These are phyloP conservation scores for Hirsutella minnesotensis DNA, from an alignment of 2,329 filamentous ascomycete genomes.

Conservation along the genomic window DNA sequence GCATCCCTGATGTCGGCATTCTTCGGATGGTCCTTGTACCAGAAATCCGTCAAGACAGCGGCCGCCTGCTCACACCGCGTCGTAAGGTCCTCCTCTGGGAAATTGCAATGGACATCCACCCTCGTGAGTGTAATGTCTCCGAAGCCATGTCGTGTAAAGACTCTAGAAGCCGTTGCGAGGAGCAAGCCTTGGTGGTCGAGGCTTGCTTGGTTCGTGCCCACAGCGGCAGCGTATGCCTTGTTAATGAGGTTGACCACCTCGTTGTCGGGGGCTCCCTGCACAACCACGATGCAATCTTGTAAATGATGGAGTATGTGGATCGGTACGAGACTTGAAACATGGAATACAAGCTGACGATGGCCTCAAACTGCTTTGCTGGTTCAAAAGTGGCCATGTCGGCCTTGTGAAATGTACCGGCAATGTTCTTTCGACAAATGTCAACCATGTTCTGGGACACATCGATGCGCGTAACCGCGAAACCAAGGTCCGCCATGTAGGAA, in stretches of 20 bases:
- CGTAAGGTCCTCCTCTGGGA: background rate
- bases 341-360: background rate
- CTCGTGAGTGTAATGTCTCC: background rate
- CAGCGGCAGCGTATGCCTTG: slow-evolving; percentile 1
- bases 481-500: background rate
- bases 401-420: background rate
- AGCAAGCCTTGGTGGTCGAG: background rate
- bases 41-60: slow-evolving; percentile 2
- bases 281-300: background rate
- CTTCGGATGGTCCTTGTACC: slow-evolving; percentile 1
- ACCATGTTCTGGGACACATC: slow-evolving; percentile 2
- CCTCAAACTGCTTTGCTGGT: slow-evolving; percentile 1
- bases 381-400: slow-evolving; percentile 1
- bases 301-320: background rate
- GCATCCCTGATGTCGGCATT: slow-evolving; percentile 1
- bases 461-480: slow-evolving; percentile 3
- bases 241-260: slow-evolving; percentile 3
- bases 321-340: background rate
- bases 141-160: background rate
- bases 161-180: background rate
- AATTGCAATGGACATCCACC: slow-evolving; percentile 1
- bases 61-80: slow-evolving; percentile 2
- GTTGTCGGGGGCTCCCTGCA: slow-evolving; percentile 4
- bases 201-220: background rate
- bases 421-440: slow-evolving; percentile 1